A percentile compares a stretch with the other conserved stretches of the same genome.
phyloP scores from a whole-genome alignment of 768 basidiomycete species.

The Rhizopogon vesiculosus region DNA sequence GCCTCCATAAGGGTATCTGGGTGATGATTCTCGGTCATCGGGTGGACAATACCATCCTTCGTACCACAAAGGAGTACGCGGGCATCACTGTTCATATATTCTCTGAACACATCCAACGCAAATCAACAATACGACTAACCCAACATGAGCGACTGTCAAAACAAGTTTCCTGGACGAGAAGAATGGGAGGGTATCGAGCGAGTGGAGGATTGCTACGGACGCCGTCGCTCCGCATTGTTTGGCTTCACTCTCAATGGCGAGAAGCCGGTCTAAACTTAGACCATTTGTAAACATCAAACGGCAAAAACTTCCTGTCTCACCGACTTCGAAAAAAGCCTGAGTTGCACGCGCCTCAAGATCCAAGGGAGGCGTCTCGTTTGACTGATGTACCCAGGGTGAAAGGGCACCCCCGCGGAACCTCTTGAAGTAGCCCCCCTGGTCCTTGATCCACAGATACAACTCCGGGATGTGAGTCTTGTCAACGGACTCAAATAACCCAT shows the following conservation, averaged over 20 bases:
- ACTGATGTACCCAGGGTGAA: conserved; percentile 52
- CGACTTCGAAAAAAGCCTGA: conserved; percentile 80
- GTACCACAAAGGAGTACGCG: conserved; percentile 79
- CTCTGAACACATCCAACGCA: neutral
- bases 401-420: conserved; percentile 82
- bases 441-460: conserved; percentile 70
- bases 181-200: conserved; percentile 81
- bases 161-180: conserved; percentile 72
- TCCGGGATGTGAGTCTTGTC: conserved; percentile 70
- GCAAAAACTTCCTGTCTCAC: conserved; percentile 15
- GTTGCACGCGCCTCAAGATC: conserved; percentile 86
- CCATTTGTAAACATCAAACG: conserved; percentile 1
- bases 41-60: conserved; percentile 63
- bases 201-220: conserved; percentile 87
- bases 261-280: conserved; percentile 52
- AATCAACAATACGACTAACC: conserved; percentile 41
- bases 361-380: conserved; percentile 32
- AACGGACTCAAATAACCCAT: conserved; percentile 78
- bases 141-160: conserved; percentile 89
- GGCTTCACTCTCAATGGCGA: conserved; percentile 65
- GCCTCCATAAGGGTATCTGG: conserved; percentile 89
- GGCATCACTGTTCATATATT: conserved; percentile 61
- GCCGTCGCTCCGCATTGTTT: conserved; percentile 86
- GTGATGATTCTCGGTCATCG: conserved; percentile 95
- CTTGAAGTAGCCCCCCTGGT: conserved; percentile 87